Base-by-base conservation (phyloP, 129 eudicot genomes). In the Solidago caesia region DNA sequence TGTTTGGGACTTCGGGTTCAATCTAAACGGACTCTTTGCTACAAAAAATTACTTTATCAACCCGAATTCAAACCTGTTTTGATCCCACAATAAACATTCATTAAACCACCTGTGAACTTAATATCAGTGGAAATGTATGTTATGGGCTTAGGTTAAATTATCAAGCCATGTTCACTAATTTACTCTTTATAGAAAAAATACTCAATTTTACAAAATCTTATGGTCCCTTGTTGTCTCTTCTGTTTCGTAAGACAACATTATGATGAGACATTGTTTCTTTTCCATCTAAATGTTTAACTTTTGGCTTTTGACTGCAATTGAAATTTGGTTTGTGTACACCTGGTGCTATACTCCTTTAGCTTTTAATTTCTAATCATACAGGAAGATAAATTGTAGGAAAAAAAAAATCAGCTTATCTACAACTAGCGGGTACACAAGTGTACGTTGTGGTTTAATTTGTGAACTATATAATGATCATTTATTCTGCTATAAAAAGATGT, bases 211-310 rank as follows among this genome's bases (percentile, higher is more conserved):
- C 44, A 43, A 62, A 44, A 21, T 59, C 39, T 41, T 33, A 45
- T 29, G 68, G 21, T 74, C 25, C 61, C 27, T 71, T 71, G 16
- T 29, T 74, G 43, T 16, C 33, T 74, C 71, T 29, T 47, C 33
- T 74, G 62, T 62, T 49, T 49, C 62, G n/a, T 33, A 62, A 74
- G 71, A 48, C 78, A 74, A 42, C 48, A 73, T 8, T 13, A 29
- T 27, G 39, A 41, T 71, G 65, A 57, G 43, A n/a, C 56, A 16
- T 44, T 72, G 55, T 11, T 72, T 53, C 3, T 25, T 56, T 12
- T 16, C 26, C 55, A 60, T 45, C 77, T 58, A 14, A 44, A 73
- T 44, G 44, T 62, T 44, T 29, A 12, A 44, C 42, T 44, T 45
- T 44, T 25, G 29, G 66, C 58, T 11, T 13, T 44, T 72, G 78